Conservation (phyloP, 169 alveolate genomes). For the Theileria orientalis region DNA sequence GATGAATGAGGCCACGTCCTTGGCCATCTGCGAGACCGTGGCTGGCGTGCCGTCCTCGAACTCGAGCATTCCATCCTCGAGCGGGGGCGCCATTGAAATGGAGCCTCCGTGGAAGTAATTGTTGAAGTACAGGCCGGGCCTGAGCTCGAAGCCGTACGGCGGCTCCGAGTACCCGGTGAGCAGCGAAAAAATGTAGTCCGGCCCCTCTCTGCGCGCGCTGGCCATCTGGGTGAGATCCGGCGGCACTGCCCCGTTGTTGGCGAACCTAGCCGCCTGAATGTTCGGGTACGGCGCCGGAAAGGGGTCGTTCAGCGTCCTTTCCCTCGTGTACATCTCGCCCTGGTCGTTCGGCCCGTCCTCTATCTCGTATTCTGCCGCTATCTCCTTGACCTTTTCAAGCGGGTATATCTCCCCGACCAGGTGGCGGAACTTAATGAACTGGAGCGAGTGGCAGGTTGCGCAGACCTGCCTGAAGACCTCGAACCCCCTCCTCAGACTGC, state of each 20-base stretch:
- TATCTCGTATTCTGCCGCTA: conserved; percentile 85
- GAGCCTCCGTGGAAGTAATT: conserved; percentile 95
- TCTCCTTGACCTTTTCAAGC: conserved; percentile 80
- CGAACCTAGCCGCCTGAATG: conserved; percentile 91
- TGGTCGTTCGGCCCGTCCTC: conserved; percentile 85
- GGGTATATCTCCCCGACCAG: conserved; percentile 84
- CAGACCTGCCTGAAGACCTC: conserved; percentile 87
- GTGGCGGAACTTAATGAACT: conserved; percentile 80
- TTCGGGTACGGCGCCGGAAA: conserved; percentile 86
- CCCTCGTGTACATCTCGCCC: conserved; percentile 86
- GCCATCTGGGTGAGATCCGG: conserved; percentile 92
- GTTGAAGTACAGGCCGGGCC: conserved; percentile 92
- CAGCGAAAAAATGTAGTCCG: conserved; percentile 91
- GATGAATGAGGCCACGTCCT: conserved; percentile 82
- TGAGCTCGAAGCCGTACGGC: conserved; percentile 93
- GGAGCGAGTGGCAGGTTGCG: conserved; percentile 87
- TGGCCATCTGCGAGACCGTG: conserved; percentile 94
- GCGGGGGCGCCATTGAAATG: conserved; percentile 96
- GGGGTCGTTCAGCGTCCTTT: conserved; percentile 82
- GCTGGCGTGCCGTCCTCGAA: conserved; percentile 96
- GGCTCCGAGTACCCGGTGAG: conserved; percentile 94
- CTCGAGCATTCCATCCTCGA: conserved; percentile 95
- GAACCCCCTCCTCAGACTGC: conserved; percentile 83
- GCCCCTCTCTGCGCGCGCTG: conserved; percentile 89
- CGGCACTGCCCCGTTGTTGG: conserved; percentile 95